Base-by-base conservation (phyloP, 1,139 yeast genomes). In the Taiozyma sp. region DNA sequence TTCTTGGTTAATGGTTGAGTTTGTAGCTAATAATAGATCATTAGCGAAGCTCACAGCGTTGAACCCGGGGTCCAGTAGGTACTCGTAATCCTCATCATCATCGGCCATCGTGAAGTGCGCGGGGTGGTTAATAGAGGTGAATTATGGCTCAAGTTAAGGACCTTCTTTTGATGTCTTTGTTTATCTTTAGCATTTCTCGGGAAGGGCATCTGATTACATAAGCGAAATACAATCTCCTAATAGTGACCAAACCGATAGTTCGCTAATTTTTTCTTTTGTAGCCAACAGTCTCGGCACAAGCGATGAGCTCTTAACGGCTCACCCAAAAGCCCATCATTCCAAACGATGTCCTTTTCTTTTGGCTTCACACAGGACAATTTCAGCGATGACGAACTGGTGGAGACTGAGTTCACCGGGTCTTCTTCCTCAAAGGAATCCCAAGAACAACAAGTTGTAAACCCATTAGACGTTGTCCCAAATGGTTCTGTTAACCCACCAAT, bases 11-110 rank as follows among this genome's bases (percentile, higher is more conserved):
- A 79, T 78, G 3, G 45, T 45, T 8, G 76, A 65, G 43, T 78
- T 76, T 7, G 96, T 87, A 3, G 87, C 86, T 49, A 80, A 67
- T 14, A 90, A 68, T 23, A 91, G 72, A 48, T 79, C 80, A 63
- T 87, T 87, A 50, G 96, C 91, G 59, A 83, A 84, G 43, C 69
- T 69, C 3, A 72, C 61, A 0, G 87, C 73, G 51, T 78, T 71
- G 67, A 90, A 90, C 9, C 74, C 75, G 1, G 74, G 69, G 29
- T 78, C 83, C 41, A 87, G 66, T 54, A 83, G 83, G 16, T 81
- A 79, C 53, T 84, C 89, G 62, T 83, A 83, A 60, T 83, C 88
- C 42, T 76, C 78, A 12, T 19, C 8, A 6, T 44, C 46, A n/a
- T 42, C 47, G 12, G 46, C 43, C 50, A 48, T 48, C 8, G 27